phyloP scores from a whole-genome alignment of 2,329 filamentous ascomycete species.

The Stachybotrys elegans region DNA sequence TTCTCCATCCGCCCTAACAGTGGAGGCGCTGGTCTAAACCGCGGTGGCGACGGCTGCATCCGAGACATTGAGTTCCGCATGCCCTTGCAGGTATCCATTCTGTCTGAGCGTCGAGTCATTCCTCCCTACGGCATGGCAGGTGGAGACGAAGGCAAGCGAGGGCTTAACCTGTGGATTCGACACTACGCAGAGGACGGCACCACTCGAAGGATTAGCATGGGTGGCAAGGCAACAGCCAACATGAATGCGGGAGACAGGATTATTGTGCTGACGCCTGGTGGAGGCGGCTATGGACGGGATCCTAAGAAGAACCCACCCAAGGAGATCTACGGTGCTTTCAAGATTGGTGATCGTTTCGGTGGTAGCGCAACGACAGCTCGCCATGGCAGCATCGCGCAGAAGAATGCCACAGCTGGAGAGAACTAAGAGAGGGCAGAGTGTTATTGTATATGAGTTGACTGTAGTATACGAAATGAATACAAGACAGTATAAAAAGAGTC shows the following conservation, averaged over 20 bases:
- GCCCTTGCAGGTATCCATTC: slow-evolving; percentile 68
- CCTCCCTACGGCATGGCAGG: background rate
- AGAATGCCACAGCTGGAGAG: no score
- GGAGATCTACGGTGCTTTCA: no score
- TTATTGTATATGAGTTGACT: no score
- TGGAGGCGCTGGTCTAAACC: slow-evolving; percentile 52
- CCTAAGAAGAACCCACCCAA: no score
- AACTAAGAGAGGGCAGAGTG: no score
- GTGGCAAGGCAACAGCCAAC: background rate
- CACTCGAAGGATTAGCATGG: background rate
- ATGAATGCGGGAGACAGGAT: background rate
- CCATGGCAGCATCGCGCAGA: no score
- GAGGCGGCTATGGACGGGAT: slow-evolving; percentile 1
- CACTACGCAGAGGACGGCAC: background rate
- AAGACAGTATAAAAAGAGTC: no score
- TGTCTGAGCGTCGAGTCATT: slow-evolving; percentile 73
- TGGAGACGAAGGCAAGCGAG: background rate
- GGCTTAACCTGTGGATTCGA: background rate
- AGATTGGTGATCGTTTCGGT: no score
- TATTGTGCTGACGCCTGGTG: background rate
- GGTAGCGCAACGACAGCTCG: no score
- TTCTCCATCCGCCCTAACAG: slow-evolving; percentile 61
- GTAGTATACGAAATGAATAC: no score
- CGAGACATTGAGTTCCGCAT: slow-evolving; percentile 75
- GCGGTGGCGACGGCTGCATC: slow-evolving; percentile 69